Evolutionary conservation across 306 rosid genomes (phyloP), one percentile per base, ranked within the genome.

Genomic region (Erythrophleum fordii): DNA sequence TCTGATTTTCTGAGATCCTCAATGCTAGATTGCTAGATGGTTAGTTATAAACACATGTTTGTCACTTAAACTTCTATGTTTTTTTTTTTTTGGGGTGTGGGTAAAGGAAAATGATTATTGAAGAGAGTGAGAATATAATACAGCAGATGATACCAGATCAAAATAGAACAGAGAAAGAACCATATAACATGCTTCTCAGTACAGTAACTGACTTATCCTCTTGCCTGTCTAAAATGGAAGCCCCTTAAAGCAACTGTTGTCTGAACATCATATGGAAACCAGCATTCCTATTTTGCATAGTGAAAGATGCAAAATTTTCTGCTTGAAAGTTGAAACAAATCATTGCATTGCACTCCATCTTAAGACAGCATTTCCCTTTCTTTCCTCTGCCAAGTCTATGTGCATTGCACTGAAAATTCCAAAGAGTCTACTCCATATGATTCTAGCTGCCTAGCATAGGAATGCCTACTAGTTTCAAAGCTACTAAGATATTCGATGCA

Each of bases 21-120:
- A 16, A 51, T 52, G 52, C 23, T 75, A 17, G 73, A 69, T 77
- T 18, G 41, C 23, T 62, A 20, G 72, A 74, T 77, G 74, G 64
- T 51, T 81, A 41, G 34, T 70, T 69, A 34, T 18, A 61, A 80
- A 37, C 60, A 25, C 59, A 6, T 13, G 37, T n/a, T 69, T 73
- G n/a, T 44, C 69, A 25, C 48, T 70, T n/a, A n/a, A n/a, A n/a
- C n/a, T n/a, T n/a, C n/a, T n/a, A 0, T 17, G 1, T 17, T n/a
- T 5, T 17, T 71, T 45, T 71, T 28, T 52, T 72, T 66, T 61
- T 35, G 16, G 4, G 4, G 1, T 31, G 1, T 4, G 1, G 34
- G 11, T 9, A 8, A 39, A 77, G 41, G 62, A 37, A 70, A 12
- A n/a, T 44, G 49, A 11, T 34, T 66, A 58, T 22, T 48, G 67